Evolutionary conservation across 140 eudicot genomes (phyloP).

Genomic region (Cichorium intybus): DNA sequence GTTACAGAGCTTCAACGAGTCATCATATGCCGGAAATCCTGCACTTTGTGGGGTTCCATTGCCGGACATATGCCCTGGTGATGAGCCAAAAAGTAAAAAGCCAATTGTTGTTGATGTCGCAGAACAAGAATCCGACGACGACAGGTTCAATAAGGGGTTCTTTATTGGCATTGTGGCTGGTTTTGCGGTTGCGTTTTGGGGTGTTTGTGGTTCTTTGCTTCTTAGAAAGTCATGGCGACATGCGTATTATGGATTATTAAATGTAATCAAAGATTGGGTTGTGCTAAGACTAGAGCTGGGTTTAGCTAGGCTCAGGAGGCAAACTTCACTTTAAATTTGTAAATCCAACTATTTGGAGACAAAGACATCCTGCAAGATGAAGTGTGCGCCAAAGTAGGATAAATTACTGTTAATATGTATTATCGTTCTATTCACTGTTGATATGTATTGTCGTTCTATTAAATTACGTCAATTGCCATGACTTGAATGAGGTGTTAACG

Average conservation of each 20-base stretch:
- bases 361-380: too few species aligned
- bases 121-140: slow-evolving; percentile 11
- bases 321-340: background rate
- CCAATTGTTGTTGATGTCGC: slow-evolving; percentile 2
- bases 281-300: background rate
- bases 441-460: too few species aligned
- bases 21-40: slow-evolving; percentile 28
- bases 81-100: background rate
- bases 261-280: slow-evolving; percentile 8
- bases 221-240: slow-evolving; percentile 32
- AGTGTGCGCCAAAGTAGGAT: too few species aligned
- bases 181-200: slow-evolving; percentile 46
- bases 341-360: too few species aligned
- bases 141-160: slow-evolving; percentile 18
- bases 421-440: too few species aligned
- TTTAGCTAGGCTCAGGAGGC: slow-evolving; percentile 6
- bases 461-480: too few species aligned
- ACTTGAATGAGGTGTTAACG: too few species aligned
- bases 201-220: slow-evolving; percentile 29
- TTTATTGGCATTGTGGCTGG: slow-evolving; percentile 31
- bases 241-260: slow-evolving; percentile 24
- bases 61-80: slow-evolving; percentile 25
- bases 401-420: too few species aligned
- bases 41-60: slow-evolving; percentile 46
- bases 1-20: slow-evolving; percentile 35